Conservation (phyloP, 106 monocot species). For the Allium fistulosum region DNA sequence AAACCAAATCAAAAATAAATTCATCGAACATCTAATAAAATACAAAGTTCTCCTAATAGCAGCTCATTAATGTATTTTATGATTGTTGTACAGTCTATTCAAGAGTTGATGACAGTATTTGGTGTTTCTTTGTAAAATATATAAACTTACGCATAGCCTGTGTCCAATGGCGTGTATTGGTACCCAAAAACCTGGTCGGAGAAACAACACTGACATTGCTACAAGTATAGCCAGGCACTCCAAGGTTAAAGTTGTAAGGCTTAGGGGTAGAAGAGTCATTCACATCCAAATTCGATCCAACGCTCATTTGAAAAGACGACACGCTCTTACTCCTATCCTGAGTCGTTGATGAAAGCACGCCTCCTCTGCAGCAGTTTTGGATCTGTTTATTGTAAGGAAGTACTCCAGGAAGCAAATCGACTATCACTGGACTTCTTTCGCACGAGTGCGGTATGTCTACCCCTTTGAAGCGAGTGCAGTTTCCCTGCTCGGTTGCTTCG, state of each 20-base stretch:
- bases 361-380: conserved; percentile 73
- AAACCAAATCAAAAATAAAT: no score
- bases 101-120: no score
- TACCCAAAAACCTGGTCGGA: conserved; percentile 30
- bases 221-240: conserved; percentile 63
- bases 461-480: conserved; percentile 50
- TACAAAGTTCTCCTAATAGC: no score
- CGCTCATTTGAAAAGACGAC: conserved; percentile 49
- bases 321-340: conserved; percentile 25
- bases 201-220: conserved; percentile 21
- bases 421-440: conserved; percentile 45
- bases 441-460: conserved; percentile 52
- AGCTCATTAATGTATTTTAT: no score
- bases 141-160: conserved; percentile 57
- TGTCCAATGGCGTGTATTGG: conserved; percentile 16
- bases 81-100: no score
- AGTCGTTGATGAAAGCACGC: conserved; percentile 41
- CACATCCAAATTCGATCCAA: conserved; percentile 17
- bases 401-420: conserved; percentile 54
- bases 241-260: conserved; percentile 53
- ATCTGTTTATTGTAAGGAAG: conserved; percentile 50
- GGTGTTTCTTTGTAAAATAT: no score
- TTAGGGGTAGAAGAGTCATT: not conserved
- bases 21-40: no score
- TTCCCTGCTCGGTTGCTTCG: conserved; percentile 73